These are phyloP conservation scores for Aspergillus hortae DNA, from an alignment of 2,329 filamentous ascomycete species.

Conservation along the genomic window DNA sequence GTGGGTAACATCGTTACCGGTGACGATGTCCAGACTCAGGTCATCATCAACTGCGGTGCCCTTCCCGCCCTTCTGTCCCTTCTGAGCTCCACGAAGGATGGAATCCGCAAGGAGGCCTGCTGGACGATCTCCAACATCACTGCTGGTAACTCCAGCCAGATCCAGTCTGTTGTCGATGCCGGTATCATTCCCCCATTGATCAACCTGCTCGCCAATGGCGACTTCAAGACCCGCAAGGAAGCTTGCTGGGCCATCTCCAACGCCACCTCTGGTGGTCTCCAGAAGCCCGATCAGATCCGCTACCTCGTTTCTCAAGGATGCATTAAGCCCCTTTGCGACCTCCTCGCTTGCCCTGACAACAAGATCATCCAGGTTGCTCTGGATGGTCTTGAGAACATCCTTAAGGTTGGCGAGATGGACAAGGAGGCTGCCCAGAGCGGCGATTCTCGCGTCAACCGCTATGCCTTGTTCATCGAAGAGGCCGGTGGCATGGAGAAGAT, in stretches of 20 bases:
- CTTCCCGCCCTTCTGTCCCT: conserved; percentile 89
- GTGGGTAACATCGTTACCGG: conserved; percentile 99
- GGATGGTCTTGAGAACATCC: conserved; percentile 96
- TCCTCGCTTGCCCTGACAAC: conserved; percentile 94
- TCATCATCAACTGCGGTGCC: conserved; percentile 98
- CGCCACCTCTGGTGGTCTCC: conserved; percentile 91
- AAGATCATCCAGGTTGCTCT: conserved; percentile 99
- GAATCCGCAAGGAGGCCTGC: conserved; percentile 98
- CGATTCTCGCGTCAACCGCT: conserved; percentile 72
- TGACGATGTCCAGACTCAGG: conserved; percentile 97
- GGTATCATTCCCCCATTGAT: conserved; percentile 96
- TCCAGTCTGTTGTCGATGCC: conserved; percentile 92
- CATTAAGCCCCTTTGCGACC: conserved; percentile 95
- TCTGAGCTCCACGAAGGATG: conserved; percentile 94
- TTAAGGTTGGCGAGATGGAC: conserved; percentile 98
- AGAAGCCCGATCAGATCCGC: conserved; percentile 98
- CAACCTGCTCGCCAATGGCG: conserved; percentile 90
- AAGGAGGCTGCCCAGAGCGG: conserved; percentile 69
- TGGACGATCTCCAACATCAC: conserved; percentile 99
- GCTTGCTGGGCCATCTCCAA: conserved; percentile 99
- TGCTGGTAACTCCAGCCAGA: conserved; percentile 95
- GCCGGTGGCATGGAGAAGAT: conserved; percentile 99
- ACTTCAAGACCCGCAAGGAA: conserved; percentile 98
- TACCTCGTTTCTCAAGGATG: conserved; percentile 91
- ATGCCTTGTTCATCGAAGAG: conserved; percentile 97